These are phyloP conservation scores for Persicaria maculosa DNA, from an alignment of 148 eudicot species.

Conservation along the genomic window DNA sequence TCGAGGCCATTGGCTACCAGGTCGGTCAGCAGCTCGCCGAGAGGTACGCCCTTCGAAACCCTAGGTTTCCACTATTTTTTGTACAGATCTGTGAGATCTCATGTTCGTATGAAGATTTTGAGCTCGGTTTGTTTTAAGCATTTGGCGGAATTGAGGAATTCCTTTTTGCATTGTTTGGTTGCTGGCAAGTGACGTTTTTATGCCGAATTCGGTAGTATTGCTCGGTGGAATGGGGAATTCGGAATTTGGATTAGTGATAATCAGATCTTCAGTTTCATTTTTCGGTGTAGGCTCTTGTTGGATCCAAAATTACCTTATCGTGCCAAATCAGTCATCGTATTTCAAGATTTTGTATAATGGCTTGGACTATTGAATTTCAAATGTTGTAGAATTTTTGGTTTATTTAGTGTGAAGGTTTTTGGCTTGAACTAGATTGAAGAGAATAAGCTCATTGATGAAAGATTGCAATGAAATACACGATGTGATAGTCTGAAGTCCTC, in stretches of 20 bases:
- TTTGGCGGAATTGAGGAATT: background rate
- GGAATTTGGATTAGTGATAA: background rate
- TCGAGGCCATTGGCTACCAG: constrained; percentile 88
- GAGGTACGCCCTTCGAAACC: constrained; percentile 34
- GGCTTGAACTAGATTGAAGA: background rate
- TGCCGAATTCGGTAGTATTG: background rate
- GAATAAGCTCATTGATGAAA: background rate
- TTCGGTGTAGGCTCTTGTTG: background rate
- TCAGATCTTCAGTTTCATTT: background rate
- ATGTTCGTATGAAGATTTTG: background rate
- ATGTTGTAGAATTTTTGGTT: background rate
- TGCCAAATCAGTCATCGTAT: background rate
- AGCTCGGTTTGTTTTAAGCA: background rate
- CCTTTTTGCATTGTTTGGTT: background rate
- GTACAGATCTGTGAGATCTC: background rate
- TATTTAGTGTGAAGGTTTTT: background rate
- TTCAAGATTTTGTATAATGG: background rate
- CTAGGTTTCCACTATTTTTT: background rate
- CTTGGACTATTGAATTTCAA: background rate
- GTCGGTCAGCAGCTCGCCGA: constrained; percentile 96
- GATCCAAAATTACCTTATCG: background rate
- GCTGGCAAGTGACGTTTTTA: background rate
- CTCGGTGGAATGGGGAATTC: background rate
- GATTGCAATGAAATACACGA: background rate
- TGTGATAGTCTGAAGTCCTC: background rate